Evolutionary conservation across 1,139 yeast genomes (phyloP).

Genomic region (Waltiozyma sp.): DNA sequence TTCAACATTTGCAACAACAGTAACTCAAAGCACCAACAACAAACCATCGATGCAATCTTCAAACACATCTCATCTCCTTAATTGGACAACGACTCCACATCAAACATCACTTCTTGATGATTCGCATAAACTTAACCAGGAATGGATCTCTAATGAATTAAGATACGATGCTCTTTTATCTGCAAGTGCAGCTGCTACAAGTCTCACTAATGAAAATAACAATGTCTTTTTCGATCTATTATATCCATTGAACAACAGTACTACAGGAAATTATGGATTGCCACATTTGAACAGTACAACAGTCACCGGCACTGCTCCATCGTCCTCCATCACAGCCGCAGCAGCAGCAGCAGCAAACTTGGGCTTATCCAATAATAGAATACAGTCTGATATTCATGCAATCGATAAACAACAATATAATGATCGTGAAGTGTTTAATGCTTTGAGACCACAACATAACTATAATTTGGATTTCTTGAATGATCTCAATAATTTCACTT

Average conservation of each 20-base stretch:
- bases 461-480: neutral
- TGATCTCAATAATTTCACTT: constrained; percentile 1
- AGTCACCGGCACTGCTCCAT: too few relatives aligned
- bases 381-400: neutral
- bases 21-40: too few relatives aligned
- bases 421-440: constrained; percentile 18
- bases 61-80: neutral
- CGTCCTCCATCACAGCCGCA: too few relatives aligned
- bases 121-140: constrained; percentile 23
- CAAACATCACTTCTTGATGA: neutral
- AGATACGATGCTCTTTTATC: constrained; percentile 63
- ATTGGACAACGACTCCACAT: constrained; percentile 1
- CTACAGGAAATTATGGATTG: neutral
- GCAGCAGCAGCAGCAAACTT: constrained; percentile 6
- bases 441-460: constrained; percentile 11
- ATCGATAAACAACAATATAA: neutral
- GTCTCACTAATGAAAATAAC: constrained; percentile 38
- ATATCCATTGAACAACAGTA: constrained; percentile 18
- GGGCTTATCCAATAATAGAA: constrained; percentile 2
- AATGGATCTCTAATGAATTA: constrained; percentile 62
- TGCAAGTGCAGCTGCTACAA: constrained; percentile 45
- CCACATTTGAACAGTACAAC: neutral
- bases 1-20: too few relatives aligned
- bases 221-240: constrained; percentile 42
- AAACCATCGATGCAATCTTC: too few relatives aligned